phyloP scores from a whole-genome alignment of 306 rosid species.

The Vigna reflexopilosa region DNA sequence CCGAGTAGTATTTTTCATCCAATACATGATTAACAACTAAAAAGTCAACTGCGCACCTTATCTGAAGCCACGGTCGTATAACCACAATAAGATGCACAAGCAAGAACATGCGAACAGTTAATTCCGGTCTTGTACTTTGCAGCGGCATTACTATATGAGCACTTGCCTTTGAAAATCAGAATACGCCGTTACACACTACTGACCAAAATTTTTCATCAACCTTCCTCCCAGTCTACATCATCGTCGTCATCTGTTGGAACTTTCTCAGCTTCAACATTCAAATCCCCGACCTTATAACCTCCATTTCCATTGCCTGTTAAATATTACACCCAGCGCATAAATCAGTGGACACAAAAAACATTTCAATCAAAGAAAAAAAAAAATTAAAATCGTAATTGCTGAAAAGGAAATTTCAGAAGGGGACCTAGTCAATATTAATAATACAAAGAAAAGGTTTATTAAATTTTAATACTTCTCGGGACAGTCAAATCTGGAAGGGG shows the following conservation, averaged over 20 bases:
- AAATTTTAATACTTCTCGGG: constrained; percentile 7
- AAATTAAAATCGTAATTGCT: background rate
- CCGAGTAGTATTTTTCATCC: constrained; percentile 53
- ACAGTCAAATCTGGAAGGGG: background rate
- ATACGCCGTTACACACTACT: constrained; percentile 18
- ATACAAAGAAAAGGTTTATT: background rate
- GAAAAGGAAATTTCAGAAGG: background rate
- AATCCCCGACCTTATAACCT: constrained; percentile 74
- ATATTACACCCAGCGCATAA: constrained; percentile 18
- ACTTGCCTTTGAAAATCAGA: constrained; percentile 24
- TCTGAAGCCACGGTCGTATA: constrained; percentile 29
- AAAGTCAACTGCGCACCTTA: constrained; percentile 49
- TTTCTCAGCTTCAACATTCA: constrained; percentile 80
- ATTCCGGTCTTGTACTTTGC: constrained; percentile 31
- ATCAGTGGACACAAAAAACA: constrained; percentile 23
- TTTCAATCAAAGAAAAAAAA: constrained; percentile 10
- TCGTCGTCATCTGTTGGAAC: constrained; percentile 64
- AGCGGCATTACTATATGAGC: constrained; percentile 9
- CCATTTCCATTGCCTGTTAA: constrained; percentile 63
- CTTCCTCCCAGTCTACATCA: constrained; percentile 90
- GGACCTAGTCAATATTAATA: background rate
- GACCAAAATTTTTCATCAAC: constrained; percentile 47
- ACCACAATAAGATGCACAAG: constrained; percentile 37
- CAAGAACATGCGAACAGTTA: constrained; percentile 39
- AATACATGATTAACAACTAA: constrained; percentile 45